These are phyloP conservation scores for Clonostachys rhizophaga DNA, from an alignment of 2,329 filamentous ascomycete genomes.

Conservation along the genomic window DNA sequence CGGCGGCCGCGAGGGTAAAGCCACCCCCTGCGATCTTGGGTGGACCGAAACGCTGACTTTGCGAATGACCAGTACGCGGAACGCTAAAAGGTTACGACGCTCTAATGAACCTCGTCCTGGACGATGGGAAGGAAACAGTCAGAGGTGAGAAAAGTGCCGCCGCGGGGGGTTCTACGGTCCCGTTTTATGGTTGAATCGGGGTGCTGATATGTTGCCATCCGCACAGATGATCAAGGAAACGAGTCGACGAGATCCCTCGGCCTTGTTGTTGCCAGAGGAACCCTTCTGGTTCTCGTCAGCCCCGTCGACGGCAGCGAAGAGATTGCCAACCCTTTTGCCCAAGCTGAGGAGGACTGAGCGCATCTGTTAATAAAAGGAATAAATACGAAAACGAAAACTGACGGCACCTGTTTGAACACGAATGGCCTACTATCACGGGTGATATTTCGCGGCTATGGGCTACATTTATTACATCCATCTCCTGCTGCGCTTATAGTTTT, in stretches of 20 bases:
- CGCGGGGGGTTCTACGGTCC: conserved; percentile 10
- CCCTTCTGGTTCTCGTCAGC: conserved; percentile 86
- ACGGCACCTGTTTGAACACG: too few relatives aligned
- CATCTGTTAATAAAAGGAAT: background rate
- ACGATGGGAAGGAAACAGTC: conserved; percentile 87
- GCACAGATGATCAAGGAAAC: conserved; percentile 85
- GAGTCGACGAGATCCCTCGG: conserved; percentile 76
- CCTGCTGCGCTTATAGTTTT: too few relatives aligned
- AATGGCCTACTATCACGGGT: too few relatives aligned
- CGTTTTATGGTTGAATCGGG: background rate
- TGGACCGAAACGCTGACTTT: conserved; percentile 1
- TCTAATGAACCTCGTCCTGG: conserved; percentile 95
- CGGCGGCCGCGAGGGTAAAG: conserved; percentile 80
- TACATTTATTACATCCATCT: too few relatives aligned
- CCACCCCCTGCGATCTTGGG: background rate
- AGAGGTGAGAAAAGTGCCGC: conserved; percentile 52
- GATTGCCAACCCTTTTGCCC: conserved; percentile 89
- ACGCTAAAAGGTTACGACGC: conserved; percentile 94
- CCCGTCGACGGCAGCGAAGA: conserved; percentile 93
- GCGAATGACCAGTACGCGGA: conserved; percentile 56
- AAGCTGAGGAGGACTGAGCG: conserved; percentile 56
- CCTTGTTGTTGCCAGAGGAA: conserved; percentile 85
- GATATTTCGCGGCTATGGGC: too few relatives aligned
- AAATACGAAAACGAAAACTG: background rate
- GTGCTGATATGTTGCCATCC: background rate